Base-by-base conservation (phyloP, 2,329 filamentous ascomycete genomes). In the Xylaria sp. region DNA sequence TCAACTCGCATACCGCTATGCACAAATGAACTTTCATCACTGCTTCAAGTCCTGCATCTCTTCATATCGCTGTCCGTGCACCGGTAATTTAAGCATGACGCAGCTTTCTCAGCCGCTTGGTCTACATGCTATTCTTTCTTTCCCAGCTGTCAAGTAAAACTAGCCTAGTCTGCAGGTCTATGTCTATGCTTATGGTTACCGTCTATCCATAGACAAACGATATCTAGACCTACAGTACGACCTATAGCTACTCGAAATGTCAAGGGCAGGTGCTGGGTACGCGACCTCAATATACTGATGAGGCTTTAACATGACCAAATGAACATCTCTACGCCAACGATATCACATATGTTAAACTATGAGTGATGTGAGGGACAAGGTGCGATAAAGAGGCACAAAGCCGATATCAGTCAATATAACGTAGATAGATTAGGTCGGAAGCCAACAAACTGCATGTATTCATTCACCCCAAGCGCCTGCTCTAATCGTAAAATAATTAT, bases 401-500 rank as follows among this genome's bases (percentile, higher is more conserved):
- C 38, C n/a, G 29, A 58, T 1, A 5, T n/a, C 13, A 54, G 42
- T 0, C 0, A 10, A 33, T n/a, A 9, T 25, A 1, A 53, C 6
- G n/a, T 11, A 20, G 9, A 13, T 9, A 49, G 17, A 57, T 22
- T 3, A 62, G 31, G 29, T 44, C 27, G 29, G 15, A 49, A 62
- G 39, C 29, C 59, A 54, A 62, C 29, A 39, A 54, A 59, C 42
- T 50, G 20, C 54, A 56, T 29, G n/a, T 57, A n/a, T 56, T 67
- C 61, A 65, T 68, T 68, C 66, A 68, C 62, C 57, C n/a, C 60
- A 60, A 57, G 66, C 66, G 63, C 66, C 66, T 63, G 63, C 59
- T 63, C 55, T 63, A 62, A 54, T 55, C 50, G 11, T 66, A 58
- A 55, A 44, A 57, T n/a, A 45, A 45, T 17, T 5, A 31, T 59